A percentile compares a stretch with the other conserved stretches of the same genome.
These are phyloP conservation scores for Ascochyta rabiei DNA, from an alignment of 2,329 filamentous ascomycete genomes.

Conservation along the genomic window DNA sequence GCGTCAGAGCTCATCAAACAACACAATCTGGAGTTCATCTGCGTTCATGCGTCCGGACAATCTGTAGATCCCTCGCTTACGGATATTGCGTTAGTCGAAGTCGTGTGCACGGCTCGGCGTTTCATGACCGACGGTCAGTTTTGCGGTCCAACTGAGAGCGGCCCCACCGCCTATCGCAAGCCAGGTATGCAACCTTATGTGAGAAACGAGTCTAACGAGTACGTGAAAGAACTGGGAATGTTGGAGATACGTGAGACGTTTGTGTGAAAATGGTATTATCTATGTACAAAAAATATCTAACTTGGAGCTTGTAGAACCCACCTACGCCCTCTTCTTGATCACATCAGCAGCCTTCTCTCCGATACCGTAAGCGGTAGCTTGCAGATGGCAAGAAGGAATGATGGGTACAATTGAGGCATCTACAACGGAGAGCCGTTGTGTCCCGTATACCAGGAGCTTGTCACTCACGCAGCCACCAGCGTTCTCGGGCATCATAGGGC, in stretches of 20 bases:
- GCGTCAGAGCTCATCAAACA: not conserved
- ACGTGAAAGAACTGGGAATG: not conserved
- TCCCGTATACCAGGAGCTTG: constrained; percentile 40
- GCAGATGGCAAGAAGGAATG: constrained; percentile 37
- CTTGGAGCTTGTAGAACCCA: not conserved
- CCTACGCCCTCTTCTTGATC: constrained; percentile 31
- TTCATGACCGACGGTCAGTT: not conserved
- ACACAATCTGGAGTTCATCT: not conserved
- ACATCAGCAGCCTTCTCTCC: constrained; percentile 45
- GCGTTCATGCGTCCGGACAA: not conserved
- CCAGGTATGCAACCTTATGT: not conserved
- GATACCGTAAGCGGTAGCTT: constrained; percentile 42
- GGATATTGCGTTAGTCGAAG: constrained; percentile 2
- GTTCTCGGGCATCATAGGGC: constrained; percentile 36
- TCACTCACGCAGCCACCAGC: constrained; percentile 37
- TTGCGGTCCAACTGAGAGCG: not conserved
- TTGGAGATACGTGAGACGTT: too few species aligned
- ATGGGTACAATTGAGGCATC: constrained; percentile 43
- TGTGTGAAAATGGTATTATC: not conserved
- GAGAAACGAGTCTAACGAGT: not conserved
- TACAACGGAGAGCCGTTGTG: constrained; percentile 32
- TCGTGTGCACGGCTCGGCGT: not conserved
- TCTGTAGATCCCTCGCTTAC: not conserved
- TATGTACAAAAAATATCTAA: constrained; percentile 4
- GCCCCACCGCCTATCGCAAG: not conserved